Evolutionary conservation across 164 flowering plant species (phyloP).

Genomic region (Cinnamomum chago): DNA sequence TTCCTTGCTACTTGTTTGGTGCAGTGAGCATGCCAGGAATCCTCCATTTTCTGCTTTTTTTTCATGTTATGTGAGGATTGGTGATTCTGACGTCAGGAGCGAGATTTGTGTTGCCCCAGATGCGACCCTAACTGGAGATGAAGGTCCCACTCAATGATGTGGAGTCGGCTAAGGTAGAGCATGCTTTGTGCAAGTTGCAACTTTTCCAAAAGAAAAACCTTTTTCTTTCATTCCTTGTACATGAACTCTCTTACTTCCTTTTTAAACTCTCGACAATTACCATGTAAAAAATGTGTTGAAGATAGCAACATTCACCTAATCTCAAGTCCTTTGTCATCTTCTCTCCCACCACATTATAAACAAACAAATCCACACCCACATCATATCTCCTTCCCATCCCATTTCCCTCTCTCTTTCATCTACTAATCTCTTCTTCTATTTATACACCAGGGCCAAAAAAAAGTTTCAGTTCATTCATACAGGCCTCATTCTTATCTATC

Average conservation of each 20-base stretch:
- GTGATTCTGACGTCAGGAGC: too few relatives aligned
- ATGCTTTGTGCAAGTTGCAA: too few relatives aligned
- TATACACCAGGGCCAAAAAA: background rate
- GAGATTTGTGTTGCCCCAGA: too few relatives aligned
- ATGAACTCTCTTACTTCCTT: background rate
- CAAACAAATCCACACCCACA: background rate
- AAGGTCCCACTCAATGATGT: too few relatives aligned
- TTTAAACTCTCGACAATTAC: background rate
- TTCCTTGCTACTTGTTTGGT: too few relatives aligned
- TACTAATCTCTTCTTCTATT: background rate
- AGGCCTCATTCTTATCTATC: background rate
- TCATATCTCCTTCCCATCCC: background rate
- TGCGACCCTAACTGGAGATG: too few relatives aligned
- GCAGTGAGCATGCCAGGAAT: too few relatives aligned
- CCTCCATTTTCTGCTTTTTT: too few relatives aligned
- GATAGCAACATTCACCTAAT: background rate
- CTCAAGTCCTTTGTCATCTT: background rate
- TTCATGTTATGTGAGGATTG: too few relatives aligned
- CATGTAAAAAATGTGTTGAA: constrained; percentile 5
- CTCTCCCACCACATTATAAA: background rate
- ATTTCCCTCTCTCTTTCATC: background rate
- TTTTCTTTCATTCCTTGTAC: too few relatives aligned
- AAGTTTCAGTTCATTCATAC: background rate
- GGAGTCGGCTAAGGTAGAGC: too few relatives aligned
- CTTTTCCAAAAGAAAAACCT: too few relatives aligned